Base-by-base conservation (phyloP, 2,329 filamentous ascomycete species). In the Paecilomyces variotii region DNA sequence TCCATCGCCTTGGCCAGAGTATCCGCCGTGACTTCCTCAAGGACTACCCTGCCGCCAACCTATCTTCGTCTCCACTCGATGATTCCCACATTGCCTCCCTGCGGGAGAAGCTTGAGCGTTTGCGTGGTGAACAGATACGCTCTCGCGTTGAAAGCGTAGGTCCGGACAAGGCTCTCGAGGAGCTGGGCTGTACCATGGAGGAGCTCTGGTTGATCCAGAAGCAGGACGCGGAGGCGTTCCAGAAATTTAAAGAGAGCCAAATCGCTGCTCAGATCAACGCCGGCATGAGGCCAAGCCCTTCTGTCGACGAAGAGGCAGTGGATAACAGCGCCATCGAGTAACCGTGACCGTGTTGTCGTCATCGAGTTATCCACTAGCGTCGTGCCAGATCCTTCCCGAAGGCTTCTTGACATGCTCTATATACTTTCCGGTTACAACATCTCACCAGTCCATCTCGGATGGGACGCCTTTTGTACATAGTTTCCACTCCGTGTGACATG, bases 1-100 rank as follows among this genome's bases (percentile, higher is more conserved):
- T 89, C 64, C 87, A 88, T 67, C 84, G 87, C 27, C 80, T 89
- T 39, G 85, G 86, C 30, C 86, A 89, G 66, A 80, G 83, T 62
- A 77, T 89, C 52, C 83, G 86, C 24, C 83, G 85, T 50, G 84
- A 87, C 59, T 79, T 89, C 39, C 75, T 88, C 51, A 76, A 78
- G 2, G 75, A 79, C 56, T 67, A 74, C 35, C 58, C 68, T 65
- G 61, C 68, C 55, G 68, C 76, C 39, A 70, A 73, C 25, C 63
- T 67, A 4, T 63, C 68, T 9, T 69, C 70, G 1, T 68, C 68
- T 1, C 70, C 68, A 4, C 65, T 72, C 2, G 75, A 78, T 39
- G 68, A 77, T 14, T 70, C 72, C 2, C 74, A 81, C 57, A 67
- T 86, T 6, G 73, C 75, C 14, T 77, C 72, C 28, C 61, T 80